Percentiles rank a stretch among this genome's conserved stretches.
Conservation (phyloP, 768 basidiomycete species). For the Lenzites betulinus region DNA sequence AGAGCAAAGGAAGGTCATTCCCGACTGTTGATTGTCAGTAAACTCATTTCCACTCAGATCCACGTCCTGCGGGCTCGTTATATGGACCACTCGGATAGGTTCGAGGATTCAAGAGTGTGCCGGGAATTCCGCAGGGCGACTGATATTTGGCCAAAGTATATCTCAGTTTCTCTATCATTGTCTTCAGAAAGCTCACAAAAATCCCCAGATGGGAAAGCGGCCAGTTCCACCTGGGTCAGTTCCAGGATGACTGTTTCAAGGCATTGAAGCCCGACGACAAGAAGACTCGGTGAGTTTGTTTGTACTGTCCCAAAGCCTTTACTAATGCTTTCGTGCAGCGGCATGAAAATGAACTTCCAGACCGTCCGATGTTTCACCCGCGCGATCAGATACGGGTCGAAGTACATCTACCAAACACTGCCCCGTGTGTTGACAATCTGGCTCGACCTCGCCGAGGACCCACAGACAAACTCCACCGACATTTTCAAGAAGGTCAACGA, state of each 20-base stretch:
- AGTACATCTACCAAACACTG: constrained; percentile 95
- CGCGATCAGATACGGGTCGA: constrained; percentile 82
- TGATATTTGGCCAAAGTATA: constrained; percentile 51
- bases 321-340: constrained; percentile 39
- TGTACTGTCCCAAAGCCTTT: too few relatives aligned
- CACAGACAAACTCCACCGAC: constrained; percentile 28
- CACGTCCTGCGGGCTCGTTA: constrained; percentile 84
- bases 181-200: neutral
- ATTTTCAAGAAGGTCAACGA: constrained; percentile 58
- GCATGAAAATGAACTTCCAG: constrained; percentile 61
- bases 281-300: constrained; percentile 33
- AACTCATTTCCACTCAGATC: constrained; percentile 48
- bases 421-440: constrained; percentile 93
- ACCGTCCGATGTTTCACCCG: constrained; percentile 68
- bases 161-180: neutral
- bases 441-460: constrained; percentile 81
- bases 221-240: constrained; percentile 84
- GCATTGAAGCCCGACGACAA: constrained; percentile 49
- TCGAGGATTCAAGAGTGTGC: constrained; percentile 63
- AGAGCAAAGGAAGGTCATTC: constrained; percentile 20
- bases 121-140: constrained; percentile 56
- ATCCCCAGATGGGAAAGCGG: constrained; percentile 75
- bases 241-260: constrained; percentile 79
- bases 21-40: neutral
- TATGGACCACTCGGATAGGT: constrained; percentile 90